Evolutionary conservation across 805 yeast genomes (phyloP), one percentile per base, ranked within the genome.

Genomic region (Metschnikowia aberdeeniae): DNA sequence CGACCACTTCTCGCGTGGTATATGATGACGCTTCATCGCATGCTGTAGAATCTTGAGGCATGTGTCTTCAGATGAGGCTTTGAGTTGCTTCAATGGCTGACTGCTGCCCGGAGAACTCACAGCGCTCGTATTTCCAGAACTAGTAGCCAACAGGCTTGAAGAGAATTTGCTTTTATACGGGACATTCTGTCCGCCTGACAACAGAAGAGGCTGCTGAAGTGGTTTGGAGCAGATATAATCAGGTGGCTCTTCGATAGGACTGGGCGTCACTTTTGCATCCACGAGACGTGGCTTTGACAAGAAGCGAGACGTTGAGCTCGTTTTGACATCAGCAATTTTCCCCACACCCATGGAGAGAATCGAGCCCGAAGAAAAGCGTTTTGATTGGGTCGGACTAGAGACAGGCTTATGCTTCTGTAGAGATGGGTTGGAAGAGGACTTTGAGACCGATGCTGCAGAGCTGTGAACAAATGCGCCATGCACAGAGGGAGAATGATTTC

Each of bases 31-130:
- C 54, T 83, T 80, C 86, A 89, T 83, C 5, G 96, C 97, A 30
- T 85, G 88, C 57, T 87, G 95, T 38, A 93, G 68, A 19, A 92
- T 84, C 61, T 86, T 86, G 55, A 85, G 82, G 61, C 97, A 89
- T 1, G 97, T 89, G 56, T 92, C 98, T 44, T 89, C 96, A 22
- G 87, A 81, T 6, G 92, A 84, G 1, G 96, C 95, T 38, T 93
- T 68, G 50, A 90, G 66, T 55, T 87, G 93, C 56, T 87, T 86
- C 53, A 89, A 72, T 0, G 96, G 95, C 57, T 89, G 55, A 2
- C 32, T 44, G 10, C 45, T 22, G 10, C 47, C 30, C n/a, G 42
- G 39, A 11, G 38, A 22, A 4, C 44, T 29, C 9, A 36, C 30
- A 17, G 44, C 19, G 12, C 37, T 38, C 13, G 49, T 32, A 11